phyloP scores from a whole-genome alignment of 768 basidiomycete genomes.

The Termitomyces sp. region DNA sequence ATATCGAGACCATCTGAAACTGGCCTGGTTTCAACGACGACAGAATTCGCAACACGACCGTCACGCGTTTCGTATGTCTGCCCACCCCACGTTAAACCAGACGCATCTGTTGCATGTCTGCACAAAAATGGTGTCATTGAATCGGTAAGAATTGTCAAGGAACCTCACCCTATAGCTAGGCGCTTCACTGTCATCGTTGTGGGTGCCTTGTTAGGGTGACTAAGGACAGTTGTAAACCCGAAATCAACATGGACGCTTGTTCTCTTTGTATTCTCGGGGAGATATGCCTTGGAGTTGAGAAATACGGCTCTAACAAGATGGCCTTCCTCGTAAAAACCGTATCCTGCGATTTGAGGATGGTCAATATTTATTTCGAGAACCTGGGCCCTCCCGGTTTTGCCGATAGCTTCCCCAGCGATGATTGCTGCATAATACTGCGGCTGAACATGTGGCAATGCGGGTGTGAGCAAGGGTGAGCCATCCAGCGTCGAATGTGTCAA shows the following conservation, averaged over 20 bases:
- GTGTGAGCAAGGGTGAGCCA: slow-evolving; percentile 44
- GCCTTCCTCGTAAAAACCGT: slow-evolving; percentile 54
- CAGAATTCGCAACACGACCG: slow-evolving; percentile 34
- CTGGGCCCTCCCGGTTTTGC: slow-evolving; percentile 35
- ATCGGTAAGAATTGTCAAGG: neutral
- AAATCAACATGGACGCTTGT: slow-evolving; percentile 40
- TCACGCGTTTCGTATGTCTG: slow-evolving; percentile 53
- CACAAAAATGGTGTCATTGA: neutral
- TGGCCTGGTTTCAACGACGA: slow-evolving; percentile 22
- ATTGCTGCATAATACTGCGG: slow-evolving; percentile 66
- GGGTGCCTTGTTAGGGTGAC: slow-evolving; percentile 9
- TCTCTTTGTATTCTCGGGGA: slow-evolving; percentile 31
- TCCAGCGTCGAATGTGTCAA: slow-evolving; percentile 57
- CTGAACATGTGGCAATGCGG: slow-evolving; percentile 58
- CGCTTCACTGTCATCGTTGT: slow-evolving; percentile 41
- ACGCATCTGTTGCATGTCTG: slow-evolving; percentile 47
- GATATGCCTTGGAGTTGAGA: slow-evolving; percentile 56
- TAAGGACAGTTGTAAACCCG: slow-evolving; percentile 24
- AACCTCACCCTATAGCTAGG: slow-evolving; percentile 41
- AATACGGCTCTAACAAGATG: slow-evolving; percentile 47
- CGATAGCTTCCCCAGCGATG: slow-evolving; percentile 56
- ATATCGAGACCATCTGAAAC: slow-evolving; percentile 41
- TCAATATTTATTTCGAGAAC: slow-evolving; percentile 48
- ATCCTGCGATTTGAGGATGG: slow-evolving; percentile 49
- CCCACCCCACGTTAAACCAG: slow-evolving; percentile 54